A percentile compares a stretch with the other conserved stretches of the same genome.
Evolutionary conservation across 228 moss, liverwort and hornwort species (phyloP).

Genomic region (Sphagnum magellanicum): DNA sequence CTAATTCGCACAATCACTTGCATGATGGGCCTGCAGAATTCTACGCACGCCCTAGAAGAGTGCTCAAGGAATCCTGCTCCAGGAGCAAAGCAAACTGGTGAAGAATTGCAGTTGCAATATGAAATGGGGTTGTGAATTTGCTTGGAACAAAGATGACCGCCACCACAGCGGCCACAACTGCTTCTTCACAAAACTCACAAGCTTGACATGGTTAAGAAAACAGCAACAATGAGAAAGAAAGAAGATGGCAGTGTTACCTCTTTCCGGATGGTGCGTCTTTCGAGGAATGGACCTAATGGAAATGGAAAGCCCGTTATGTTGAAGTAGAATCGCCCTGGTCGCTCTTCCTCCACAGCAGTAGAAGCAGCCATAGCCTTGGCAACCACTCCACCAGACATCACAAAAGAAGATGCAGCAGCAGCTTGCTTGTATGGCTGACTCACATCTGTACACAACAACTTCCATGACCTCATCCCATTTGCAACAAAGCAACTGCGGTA

Average conservation of each 20-base stretch:
- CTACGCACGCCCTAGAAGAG: not conserved
- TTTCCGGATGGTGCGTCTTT: slow-evolving; percentile 65
- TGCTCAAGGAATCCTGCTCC: not conserved
- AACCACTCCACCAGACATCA: not conserved
- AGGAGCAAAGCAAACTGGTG: too few relatives aligned
- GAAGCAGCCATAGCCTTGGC: slow-evolving; percentile 18
- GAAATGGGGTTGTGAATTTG: too few relatives aligned
- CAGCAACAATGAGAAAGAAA: not conserved
- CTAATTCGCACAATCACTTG: too few relatives aligned
- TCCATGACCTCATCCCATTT: too few relatives aligned
- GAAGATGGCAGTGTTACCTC: slow-evolving; percentile 32
- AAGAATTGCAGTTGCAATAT: too few relatives aligned
- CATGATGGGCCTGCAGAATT: not conserved
- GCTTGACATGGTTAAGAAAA: not conserved
- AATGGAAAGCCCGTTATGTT: slow-evolving; percentile 93
- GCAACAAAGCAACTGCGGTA: too few relatives aligned
- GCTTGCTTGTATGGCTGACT: too few relatives aligned
- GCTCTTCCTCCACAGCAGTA: slow-evolving; percentile 11
- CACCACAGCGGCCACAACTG: too few relatives aligned
- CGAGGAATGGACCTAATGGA: slow-evolving; percentile 83
- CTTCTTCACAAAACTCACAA: not conserved
- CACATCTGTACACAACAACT: too few relatives aligned
- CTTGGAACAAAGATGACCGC: too few relatives aligned
- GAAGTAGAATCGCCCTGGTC: slow-evolving; percentile 67
- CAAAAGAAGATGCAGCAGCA: too few relatives aligned